Evolutionary conservation across 2,329 filamentous ascomycete species (phyloP), one percentile per base, ranked within the genome.

Genomic region (Lecanicillium sp.): DNA sequence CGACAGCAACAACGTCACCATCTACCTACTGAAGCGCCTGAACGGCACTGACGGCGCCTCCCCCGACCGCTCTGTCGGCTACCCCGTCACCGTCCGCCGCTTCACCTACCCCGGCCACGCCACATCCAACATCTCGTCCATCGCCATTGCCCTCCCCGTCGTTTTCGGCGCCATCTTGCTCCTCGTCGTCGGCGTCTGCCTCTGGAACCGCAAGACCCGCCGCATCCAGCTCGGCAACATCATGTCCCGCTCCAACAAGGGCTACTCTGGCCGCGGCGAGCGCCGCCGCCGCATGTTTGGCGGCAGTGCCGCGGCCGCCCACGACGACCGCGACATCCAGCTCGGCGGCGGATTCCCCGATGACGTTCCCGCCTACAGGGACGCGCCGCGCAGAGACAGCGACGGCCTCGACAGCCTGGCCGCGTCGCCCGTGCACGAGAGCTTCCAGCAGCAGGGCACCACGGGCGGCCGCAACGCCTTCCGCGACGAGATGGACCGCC

Each of bases 181-280:
- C 41, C 65, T 75, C 53, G 51, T 79, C 55, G 36, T 82, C 65
- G 68, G 83, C 63, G 60, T 81, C 63, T 70, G 74, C 66, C 46
- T 83, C 68, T 79, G 71, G 69, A 77, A 79, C 62, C 67, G 70
- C 47, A 68, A 72, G 56, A 62, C 67, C n/a, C 70, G 77, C 48
- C 60, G 60, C 51, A 76, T 81, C 51, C 63, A 65, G 4, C 57
- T 81, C 39, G 75, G 73, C 45, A 75, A 72, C 56, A 64, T 79
- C 62, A 74, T 78, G 68, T 65, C 71, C 55, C 69, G 73, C 43
- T 23, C 3, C 15, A 54, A 55, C 35, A 62, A 68, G 26, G 70
- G 74, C 33, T 75, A 75, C 60, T 62, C 58, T 10, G 70, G 72
- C 50, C 62, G 69, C 49, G 60, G 64, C 44, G 63, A 62, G 57